Evolutionary conservation across 179 eudicot genomes (phyloP).

Genomic region (Spergularia azorica): DNA sequence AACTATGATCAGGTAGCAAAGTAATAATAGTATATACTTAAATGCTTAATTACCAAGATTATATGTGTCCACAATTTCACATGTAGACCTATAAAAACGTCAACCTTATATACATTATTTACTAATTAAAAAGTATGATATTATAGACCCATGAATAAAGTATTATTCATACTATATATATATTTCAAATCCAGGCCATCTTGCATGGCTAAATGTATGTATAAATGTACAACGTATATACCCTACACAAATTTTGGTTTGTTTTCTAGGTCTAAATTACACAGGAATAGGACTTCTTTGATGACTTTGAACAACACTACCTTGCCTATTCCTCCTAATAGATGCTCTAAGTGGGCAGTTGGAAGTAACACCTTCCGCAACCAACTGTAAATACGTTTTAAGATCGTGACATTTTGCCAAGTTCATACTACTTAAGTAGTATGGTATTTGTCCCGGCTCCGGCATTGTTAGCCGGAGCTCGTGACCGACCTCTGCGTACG

Average conservation of each 20-base stretch:
- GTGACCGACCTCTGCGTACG: slow-evolving; percentile 46
- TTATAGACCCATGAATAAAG: no score
- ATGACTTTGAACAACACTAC: neutral
- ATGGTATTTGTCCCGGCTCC: slow-evolving; percentile 9
- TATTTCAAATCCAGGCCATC: no score
- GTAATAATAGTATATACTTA: no score
- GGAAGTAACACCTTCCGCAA: slow-evolving; percentile 26
- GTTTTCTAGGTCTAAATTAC: neutral
- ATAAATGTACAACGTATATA: neutral
- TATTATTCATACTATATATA: no score
- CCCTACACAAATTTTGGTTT: neutral
- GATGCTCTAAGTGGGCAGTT: slow-evolving; percentile 35
- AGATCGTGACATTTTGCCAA: slow-evolving; percentile 47
- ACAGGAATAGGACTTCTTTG: slow-evolving; percentile 6
- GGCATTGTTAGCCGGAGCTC: slow-evolving; percentile 36
- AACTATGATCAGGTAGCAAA: no score
- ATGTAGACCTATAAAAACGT: no score
- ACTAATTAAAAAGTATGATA: no score
- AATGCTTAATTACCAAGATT: no score
- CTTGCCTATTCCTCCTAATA: slow-evolving; percentile 20
- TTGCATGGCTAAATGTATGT: neutral
- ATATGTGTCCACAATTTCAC: no score
- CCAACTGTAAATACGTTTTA: slow-evolving; percentile 40
- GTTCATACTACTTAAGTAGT: slow-evolving; percentile 27
- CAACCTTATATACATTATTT: no score